Evolutionary conservation across 1,284 basidiomycete genomes (phyloP).

Genomic region (Coniferiporia sulphurascens): DNA sequence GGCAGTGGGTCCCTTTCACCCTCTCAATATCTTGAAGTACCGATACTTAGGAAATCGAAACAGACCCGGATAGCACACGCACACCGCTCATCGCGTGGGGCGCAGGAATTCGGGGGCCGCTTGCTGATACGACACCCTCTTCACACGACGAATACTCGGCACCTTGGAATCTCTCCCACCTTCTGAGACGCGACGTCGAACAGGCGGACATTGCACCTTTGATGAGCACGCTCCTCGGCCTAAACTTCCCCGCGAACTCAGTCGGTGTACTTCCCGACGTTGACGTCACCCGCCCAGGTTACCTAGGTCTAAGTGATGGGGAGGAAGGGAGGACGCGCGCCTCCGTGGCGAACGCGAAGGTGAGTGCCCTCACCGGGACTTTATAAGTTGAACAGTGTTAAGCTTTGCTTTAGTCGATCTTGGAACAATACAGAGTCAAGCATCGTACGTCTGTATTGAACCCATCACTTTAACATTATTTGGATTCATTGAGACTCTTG

Average conservation of each 20-base stretch:
- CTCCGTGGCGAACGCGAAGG: constrained; percentile 69
- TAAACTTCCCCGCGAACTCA: constrained; percentile 71
- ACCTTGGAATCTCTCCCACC: constrained; percentile 47
- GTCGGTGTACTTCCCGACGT: constrained; percentile 72
- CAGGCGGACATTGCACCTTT: constrained; percentile 83
- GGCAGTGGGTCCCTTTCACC: constrained; percentile 51
- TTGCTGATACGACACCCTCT: constrained; percentile 47
- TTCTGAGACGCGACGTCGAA: constrained; percentile 69
- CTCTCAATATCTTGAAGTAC: constrained; percentile 6
- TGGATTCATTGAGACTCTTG: neutral
- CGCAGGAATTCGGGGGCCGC: constrained; percentile 63
- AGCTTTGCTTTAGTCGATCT: constrained; percentile 43
- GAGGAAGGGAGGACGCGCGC: constrained; percentile 45
- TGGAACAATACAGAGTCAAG: constrained; percentile 80
- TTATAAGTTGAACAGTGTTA: neutral
- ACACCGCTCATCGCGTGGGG: constrained; percentile 88
- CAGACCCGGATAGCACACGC: constrained; percentile 84
- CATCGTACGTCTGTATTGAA: constrained; percentile 44
- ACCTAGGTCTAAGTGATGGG: constrained; percentile 36
- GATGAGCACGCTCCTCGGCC: constrained; percentile 71
- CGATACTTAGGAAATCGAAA: constrained; percentile 3
- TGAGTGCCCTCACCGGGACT: constrained; percentile 20
- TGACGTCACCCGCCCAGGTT: constrained; percentile 52
- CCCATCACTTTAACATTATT: neutral
- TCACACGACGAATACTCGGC: constrained; percentile 68